Evolutionary conservation across 2,329 filamentous ascomycete genomes (phyloP).

Genomic region (Bipolaris sorokiniana): DNA sequence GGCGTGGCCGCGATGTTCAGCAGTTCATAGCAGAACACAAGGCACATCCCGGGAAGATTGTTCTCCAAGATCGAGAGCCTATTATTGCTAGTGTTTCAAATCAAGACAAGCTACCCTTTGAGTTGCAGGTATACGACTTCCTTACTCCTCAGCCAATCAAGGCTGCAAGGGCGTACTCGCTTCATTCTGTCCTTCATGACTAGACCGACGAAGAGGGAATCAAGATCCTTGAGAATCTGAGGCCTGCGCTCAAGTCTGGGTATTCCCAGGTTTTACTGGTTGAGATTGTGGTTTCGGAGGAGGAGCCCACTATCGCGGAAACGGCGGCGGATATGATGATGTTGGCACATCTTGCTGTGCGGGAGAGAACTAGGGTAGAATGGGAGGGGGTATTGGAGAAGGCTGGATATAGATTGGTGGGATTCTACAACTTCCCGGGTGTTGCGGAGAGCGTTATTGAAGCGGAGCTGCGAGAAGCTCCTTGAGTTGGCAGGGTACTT

Average conservation of each 20-base stretch:
- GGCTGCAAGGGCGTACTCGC: conserved; percentile 38
- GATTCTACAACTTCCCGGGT: conserved; percentile 18
- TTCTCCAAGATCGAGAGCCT: conserved; percentile 58
- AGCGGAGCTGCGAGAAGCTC: conserved; percentile 9
- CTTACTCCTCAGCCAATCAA: conserved; percentile 56
- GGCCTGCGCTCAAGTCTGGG: conserved; percentile 21
- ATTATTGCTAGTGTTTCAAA: conserved; percentile 29
- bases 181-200: conserved; percentile 32
- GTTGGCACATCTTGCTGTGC: conserved; percentile 16
- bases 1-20: conserved; percentile 51
- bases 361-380: conserved; percentile 17
- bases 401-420: conserved; percentile 14
- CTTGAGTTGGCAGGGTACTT: not conserved
- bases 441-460: conserved; percentile 27
- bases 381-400: conserved; percentile 17
- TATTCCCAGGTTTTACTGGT: conserved; percentile 26
- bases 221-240: conserved; percentile 24
- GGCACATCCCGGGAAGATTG: conserved; percentile 49
- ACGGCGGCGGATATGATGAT: conserved; percentile 27
- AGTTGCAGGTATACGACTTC: conserved; percentile 52
- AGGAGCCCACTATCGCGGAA: conserved; percentile 11
- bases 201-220: conserved; percentile 26
- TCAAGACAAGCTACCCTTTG: conserved; percentile 39
- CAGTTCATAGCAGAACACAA: conserved; percentile 41
- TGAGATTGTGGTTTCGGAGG: conserved; percentile 21